A percentile compares a stretch with the other conserved stretches of the same genome.
Evolutionary conservation across 2,329 filamentous ascomycete genomes (phyloP).

Genomic region (Trichoderma oligosporum): DNA sequence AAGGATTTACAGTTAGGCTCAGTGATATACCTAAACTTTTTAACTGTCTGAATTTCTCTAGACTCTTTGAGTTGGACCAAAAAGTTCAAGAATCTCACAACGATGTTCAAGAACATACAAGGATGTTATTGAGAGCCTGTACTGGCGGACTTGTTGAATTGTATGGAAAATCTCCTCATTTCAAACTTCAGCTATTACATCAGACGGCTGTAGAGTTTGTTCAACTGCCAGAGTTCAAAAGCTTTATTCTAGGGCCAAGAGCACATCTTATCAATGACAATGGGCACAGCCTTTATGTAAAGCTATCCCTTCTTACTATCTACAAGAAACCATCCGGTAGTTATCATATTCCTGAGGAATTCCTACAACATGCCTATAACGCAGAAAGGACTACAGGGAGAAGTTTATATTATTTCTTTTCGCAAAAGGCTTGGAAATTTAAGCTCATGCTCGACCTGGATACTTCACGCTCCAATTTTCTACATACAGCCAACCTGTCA

Average conservation of each 20-base stretch:
- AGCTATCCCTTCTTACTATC: background rate
- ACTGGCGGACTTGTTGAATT: no score
- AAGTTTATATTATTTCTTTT: background rate
- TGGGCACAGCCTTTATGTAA: background rate
- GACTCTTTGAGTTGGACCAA: background rate
- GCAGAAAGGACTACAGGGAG: background rate
- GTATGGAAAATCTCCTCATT: no score
- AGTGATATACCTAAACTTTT: background rate
- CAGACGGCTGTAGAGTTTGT: background rate
- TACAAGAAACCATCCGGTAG: no score
- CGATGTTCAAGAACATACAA: no score
- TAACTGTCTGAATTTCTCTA: background rate
- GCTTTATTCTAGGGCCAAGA: background rate
- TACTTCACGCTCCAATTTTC: no score
- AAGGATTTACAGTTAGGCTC: background rate
- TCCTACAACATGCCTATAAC: background rate
- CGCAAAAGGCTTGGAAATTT: no score
- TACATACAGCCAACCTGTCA: no score
- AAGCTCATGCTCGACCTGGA: no score
- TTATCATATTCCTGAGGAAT: no score
- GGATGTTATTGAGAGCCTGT: no score
- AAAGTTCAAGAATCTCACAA: background rate
- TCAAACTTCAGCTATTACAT: background rate
- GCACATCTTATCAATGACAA: background rate
- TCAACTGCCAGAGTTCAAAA: background rate